These are phyloP conservation scores for Cadophora sp. DNA, from an alignment of 2,329 filamentous ascomycete genomes.

Conservation along the genomic window DNA sequence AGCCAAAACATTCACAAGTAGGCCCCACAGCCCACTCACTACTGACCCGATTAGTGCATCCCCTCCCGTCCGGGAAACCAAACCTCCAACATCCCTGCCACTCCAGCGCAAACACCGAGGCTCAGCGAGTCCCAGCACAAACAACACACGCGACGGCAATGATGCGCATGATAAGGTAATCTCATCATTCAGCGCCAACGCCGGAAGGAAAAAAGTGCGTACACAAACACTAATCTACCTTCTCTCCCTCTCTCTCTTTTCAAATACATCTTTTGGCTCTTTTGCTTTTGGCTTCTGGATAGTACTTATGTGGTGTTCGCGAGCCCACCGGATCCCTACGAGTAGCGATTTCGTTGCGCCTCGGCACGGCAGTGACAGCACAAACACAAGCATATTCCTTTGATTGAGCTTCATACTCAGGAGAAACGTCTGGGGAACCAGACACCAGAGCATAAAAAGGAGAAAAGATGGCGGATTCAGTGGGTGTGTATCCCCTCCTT, in stretches of 20 bases:
- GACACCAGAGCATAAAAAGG: conserved; percentile 12
- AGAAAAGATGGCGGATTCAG: conserved; percentile 58
- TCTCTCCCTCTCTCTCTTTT: not conserved
- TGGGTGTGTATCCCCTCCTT: conserved; percentile 49
- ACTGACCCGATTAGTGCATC: not conserved
- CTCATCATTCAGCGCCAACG: conserved; percentile 15
- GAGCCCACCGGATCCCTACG: conserved; percentile 8
- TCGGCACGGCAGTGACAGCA: conserved; percentile 10
- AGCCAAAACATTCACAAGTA: conserved; percentile 1
- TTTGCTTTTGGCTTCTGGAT: not conserved
- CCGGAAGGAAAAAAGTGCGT: conserved; percentile 10
- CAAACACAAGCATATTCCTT: conserved; percentile 4
- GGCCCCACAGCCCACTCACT: not conserved
- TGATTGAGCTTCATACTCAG: conserved; percentile 1
- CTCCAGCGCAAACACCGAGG: conserved; percentile 25
- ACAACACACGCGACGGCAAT: conserved; percentile 26
- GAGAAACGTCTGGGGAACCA: not conserved
- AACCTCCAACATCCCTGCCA: conserved; percentile 19
- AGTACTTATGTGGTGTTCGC: conserved; percentile 1
- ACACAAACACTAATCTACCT: not conserved
- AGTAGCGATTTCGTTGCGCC: conserved; percentile 6
- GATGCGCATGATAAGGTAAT: conserved; percentile 36
- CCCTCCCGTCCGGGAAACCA: not conserved
- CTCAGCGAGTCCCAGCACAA: conserved; percentile 8
- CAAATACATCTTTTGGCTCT: not conserved